Base-by-base conservation (phyloP, 2,329 filamentous ascomycete genomes). In the Exophiala xenobiotica region DNA sequence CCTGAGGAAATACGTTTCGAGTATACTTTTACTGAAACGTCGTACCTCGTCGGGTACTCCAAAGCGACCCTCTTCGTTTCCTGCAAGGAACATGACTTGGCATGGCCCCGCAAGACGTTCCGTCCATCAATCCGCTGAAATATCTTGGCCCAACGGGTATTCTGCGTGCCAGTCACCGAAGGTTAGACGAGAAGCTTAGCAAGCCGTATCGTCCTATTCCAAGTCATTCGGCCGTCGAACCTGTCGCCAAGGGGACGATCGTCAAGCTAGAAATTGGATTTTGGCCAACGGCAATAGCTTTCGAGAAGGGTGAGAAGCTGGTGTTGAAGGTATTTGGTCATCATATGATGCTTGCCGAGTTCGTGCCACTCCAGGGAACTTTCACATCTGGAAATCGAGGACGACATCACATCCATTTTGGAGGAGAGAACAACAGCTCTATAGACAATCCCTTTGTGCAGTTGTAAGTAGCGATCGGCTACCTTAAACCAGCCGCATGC, bases 11-110 rank as follows among this genome's bases (percentile, higher is more conserved):
- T 33, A 7, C 63, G 65, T n/a, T 76, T 77, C 60, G 66, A 54
- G 1, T 61, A 69, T 46, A 73, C 63, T 0, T 77, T 78, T 51
- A 16, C 60, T 2, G 58, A 71, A 33, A 61, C 61, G 1, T 66
- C 71, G 0, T 63, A 67, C 2, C 57, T 79, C 0, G 68, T 76
- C n/a, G 76, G 75, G 1, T 60, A 74, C 0, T 66, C 76, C 3
- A 78, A 77, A 57, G 74, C 73, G 0, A 60, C 72, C 0, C 61
- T 79, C 0, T 75, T 74, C 62, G 71, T 78, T 65, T 74, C 70
- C 0, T 71, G 72, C 9, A 78, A 78, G 60, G 31, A 14, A 35
- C n/a, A 35, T 16, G 11, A 12, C 3, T 35, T 68, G 70, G 46
- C n/a, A n/a, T n/a, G n/a, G n/a, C n/a, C n/a, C n/a, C n/a, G 68